Evolutionary conservation across 208 protist species (phyloP).

Genomic region (Blastocrithidia nonstop): DNA sequence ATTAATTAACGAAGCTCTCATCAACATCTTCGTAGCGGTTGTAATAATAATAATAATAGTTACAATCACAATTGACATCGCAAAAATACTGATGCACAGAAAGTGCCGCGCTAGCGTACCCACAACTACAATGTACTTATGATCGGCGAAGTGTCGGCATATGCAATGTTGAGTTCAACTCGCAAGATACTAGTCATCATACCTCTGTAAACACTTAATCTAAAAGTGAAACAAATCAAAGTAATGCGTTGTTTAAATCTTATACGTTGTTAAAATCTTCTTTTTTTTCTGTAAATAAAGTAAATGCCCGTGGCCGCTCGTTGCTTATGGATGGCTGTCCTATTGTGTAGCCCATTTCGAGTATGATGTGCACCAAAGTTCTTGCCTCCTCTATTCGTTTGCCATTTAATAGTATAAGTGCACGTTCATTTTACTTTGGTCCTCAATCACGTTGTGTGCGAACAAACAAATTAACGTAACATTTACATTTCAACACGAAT

Average conservation of each 20-base stretch:
- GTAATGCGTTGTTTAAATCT: too few relatives aligned
- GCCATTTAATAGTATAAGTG: too few relatives aligned
- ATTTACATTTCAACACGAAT: too few relatives aligned
- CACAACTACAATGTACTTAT: constrained; percentile 20
- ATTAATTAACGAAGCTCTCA: not conserved
- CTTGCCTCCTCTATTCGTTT: too few relatives aligned
- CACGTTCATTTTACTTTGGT: too few relatives aligned
- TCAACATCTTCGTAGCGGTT: not conserved
- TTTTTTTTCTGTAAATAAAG: too few relatives aligned
- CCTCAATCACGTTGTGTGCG: constrained; percentile 11
- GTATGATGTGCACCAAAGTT: constrained; percentile 3
- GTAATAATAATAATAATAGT: constrained; percentile 13
- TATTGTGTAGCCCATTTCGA: constrained; percentile 10
- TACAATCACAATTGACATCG: not conserved
- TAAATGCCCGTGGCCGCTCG: too few relatives aligned
- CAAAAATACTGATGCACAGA: not conserved
- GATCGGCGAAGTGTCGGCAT: constrained; percentile 19
- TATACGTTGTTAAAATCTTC: too few relatives aligned
- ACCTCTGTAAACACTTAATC: too few relatives aligned
- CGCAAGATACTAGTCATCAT: too few relatives aligned
- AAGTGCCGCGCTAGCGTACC: constrained; percentile 3
- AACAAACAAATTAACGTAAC: too few relatives aligned
- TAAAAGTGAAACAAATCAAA: too few relatives aligned
- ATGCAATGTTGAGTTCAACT: constrained; percentile 10
- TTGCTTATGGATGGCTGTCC: constrained; percentile 35